These are phyloP conservation scores for Incumbomyces lentus DNA, from an alignment of 2,329 filamentous ascomycete species.

Conservation along the genomic window DNA sequence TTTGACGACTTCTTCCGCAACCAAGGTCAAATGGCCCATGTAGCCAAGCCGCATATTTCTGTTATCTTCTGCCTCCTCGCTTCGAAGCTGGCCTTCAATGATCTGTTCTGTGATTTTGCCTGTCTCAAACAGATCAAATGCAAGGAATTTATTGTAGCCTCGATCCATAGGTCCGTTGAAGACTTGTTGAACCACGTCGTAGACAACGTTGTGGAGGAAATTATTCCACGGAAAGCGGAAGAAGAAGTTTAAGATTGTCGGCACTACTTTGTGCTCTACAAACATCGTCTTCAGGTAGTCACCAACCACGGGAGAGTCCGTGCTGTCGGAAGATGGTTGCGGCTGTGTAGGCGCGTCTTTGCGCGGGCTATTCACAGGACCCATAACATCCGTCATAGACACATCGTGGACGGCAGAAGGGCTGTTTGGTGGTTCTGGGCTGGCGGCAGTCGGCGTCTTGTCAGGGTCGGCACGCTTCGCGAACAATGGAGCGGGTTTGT, in stretches of 20 bases:
- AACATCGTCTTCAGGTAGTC: constrained; percentile 95
- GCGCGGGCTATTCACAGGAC: constrained; percentile 10
- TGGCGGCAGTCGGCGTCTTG: constrained; percentile 20
- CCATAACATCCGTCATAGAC: constrained; percentile 4
- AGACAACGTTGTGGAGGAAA: constrained; percentile 97
- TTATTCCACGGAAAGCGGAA: constrained; percentile 99
- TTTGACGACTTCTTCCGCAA: constrained; percentile 96
- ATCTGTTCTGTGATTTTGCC: constrained; percentile 86
- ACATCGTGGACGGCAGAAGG: constrained; percentile 8
- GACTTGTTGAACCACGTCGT: constrained; percentile 96
- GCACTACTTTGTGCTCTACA: constrained; percentile 86
- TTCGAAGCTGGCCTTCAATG: constrained; percentile 77
- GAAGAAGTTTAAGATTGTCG: constrained; percentile 93
- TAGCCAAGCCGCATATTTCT: constrained; percentile 90
- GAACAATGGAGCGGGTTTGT: constrained; percentile 59
- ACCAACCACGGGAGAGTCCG: constrained; percentile 72
- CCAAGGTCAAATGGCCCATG: constrained; percentile 95
- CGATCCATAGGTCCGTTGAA: constrained; percentile 98
- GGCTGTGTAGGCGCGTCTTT: constrained; percentile 14
- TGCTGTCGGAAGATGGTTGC: constrained; percentile 41
- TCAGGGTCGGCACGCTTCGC: constrained; percentile 15
- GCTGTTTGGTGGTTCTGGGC: constrained; percentile 17
- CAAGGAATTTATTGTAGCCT: constrained; percentile 80
- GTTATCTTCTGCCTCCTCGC: constrained; percentile 72
- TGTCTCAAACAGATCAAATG: constrained; percentile 84